Evolutionary conservation across 2,329 filamentous ascomycete species (phyloP).

Genomic region (Polytolypa hystricis): DNA sequence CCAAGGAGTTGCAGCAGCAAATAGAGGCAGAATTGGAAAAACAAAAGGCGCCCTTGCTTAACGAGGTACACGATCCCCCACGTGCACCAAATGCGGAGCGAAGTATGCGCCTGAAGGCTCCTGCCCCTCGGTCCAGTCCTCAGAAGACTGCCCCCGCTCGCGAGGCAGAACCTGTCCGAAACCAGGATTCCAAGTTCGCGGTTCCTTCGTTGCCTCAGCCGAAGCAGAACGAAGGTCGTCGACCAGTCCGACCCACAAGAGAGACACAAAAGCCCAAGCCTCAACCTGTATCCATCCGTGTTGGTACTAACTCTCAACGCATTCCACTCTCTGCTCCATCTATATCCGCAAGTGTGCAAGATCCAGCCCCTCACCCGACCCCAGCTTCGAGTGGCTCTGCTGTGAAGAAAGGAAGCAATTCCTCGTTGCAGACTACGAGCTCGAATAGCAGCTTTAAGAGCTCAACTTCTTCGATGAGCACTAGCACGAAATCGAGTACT

Average conservation of each 20-base stretch:
- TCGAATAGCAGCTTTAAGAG: slow-evolving; percentile 52
- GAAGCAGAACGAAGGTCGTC: slow-evolving; percentile 27
- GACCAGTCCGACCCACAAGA: slow-evolving; percentile 34
- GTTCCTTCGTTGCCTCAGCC: slow-evolving; percentile 17
- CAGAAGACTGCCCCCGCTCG: slow-evolving; percentile 19
- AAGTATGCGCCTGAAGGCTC: slow-evolving; percentile 8
- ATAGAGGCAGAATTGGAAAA: slow-evolving; percentile 29
- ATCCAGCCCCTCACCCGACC: slow-evolving; percentile 22
- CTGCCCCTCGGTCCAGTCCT: slow-evolving; percentile 14
- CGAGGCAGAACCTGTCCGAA: slow-evolving; percentile 21
- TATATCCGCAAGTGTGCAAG: slow-evolving; percentile 42
- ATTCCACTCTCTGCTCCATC: slow-evolving; percentile 40
- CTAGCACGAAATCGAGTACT: no score
- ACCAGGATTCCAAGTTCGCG: slow-evolving; percentile 19
- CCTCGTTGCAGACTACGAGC: slow-evolving; percentile 47
- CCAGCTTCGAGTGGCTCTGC: slow-evolving; percentile 33
- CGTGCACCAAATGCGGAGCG: slow-evolving; percentile 25
- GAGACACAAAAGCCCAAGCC: slow-evolving; percentile 36
- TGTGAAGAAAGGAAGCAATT: slow-evolving; percentile 56
- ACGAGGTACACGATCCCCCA: slow-evolving; percentile 22
- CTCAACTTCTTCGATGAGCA: slow-evolving; percentile 52
- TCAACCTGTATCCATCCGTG: slow-evolving; percentile 38
- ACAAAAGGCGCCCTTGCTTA: slow-evolving; percentile 22
- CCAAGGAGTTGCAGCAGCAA: slow-evolving; percentile 18
- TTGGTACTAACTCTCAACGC: slow-evolving; percentile 37